Evolutionary conservation across 2,329 filamentous ascomycete species (phyloP).

Genomic region (Pleurostoma richardsiae): DNA sequence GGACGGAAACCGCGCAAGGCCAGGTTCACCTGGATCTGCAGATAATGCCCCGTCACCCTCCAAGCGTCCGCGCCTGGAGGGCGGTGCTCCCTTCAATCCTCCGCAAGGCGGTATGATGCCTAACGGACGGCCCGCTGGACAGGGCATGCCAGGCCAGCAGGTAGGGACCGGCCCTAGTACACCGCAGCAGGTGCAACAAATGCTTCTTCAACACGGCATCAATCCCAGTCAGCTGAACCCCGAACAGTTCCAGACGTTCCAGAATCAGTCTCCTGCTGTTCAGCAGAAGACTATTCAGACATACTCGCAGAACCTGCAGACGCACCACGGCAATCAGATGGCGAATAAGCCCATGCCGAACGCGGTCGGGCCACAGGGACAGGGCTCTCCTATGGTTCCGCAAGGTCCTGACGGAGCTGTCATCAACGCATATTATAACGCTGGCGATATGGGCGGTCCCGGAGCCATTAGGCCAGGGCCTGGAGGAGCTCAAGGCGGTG

Average conservation of each 20-base stretch:
- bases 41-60: slow-evolving; percentile 91
- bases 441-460: slow-evolving; percentile 51
- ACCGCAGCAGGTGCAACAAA: slow-evolving; percentile 49
- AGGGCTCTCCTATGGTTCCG: slow-evolving; percentile 79
- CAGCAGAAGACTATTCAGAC: slow-evolving; percentile 83
- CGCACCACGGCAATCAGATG: slow-evolving; percentile 77
- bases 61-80: slow-evolving; percentile 80
- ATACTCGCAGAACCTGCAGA: slow-evolving; percentile 79
- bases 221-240: slow-evolving; percentile 68
- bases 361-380: slow-evolving; percentile 63
- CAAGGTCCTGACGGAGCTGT: slow-evolving; percentile 62
- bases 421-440: slow-evolving; percentile 58
- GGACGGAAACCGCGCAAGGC: slow-evolving; percentile 76
- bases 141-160: slow-evolving; percentile 65
- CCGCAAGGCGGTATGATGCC: slow-evolving; percentile 67
- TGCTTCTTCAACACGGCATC: slow-evolving; percentile 66
- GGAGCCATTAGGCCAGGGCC: slow-evolving; percentile 51
- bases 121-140: slow-evolving; percentile 63
- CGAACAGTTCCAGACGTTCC: slow-evolving; percentile 67
- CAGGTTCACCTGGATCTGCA: slow-evolving; percentile 74
- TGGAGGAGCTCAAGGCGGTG: slow-evolving; percentile 40
- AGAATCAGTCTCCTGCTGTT: slow-evolving; percentile 49
- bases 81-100: slow-evolving; percentile 66
- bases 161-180: slow-evolving; percentile 46
- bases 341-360: slow-evolving; percentile 76